Evolutionary conservation across 2,329 filamentous ascomycete genomes (phyloP), one percentile per base, ranked within the genome.

Genomic region (Exophiala alcalophila): DNA sequence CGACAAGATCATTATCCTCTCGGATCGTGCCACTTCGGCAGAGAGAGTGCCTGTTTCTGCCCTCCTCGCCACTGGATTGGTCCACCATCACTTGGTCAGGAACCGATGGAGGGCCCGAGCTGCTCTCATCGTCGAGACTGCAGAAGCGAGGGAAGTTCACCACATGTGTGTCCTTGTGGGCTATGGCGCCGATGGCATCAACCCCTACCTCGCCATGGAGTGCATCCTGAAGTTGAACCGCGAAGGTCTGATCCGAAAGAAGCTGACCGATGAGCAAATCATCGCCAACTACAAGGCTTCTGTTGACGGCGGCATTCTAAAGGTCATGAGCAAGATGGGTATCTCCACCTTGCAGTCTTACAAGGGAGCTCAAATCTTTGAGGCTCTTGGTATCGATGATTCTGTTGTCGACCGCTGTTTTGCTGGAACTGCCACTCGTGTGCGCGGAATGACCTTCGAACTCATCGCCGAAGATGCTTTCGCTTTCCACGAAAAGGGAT

Each of bases 301-400:
- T 50, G 91, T 86, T 59, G 90, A 96, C 57, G 91, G 91, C 61
- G 91, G 91, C 71, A 95, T 97, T 53, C 74, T 97, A 53, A 97
- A 97, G 69, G 91, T 97, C 64, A 97, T 97, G 91, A 92, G 85
- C 66, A 97, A 97, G 76, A 97, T 97, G 91, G 91, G 91, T 72
- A 97, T 97, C 53, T 96, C 91, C 5, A 97, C 91, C 21, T 74
- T 97, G 31, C 88, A 91, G 61, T 91, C 85, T 56, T 97, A 97
- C 75, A 97, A 97, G 74, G 91, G 91, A 61, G 91, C 91, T 42
- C 91, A 97, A 71, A 97, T 97, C 53, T 97, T 96, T 57, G 91
- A 97, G 65, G 89, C 90, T 34, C 83, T 97, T 29, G 91, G 91
- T 68, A 82, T 96, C 23, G 90, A 96, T 60, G 90, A 95, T 64